Conservation (phyloP, 768 basidiomycete species). For the button mushroom (Agaricus bisporus) region DNA sequence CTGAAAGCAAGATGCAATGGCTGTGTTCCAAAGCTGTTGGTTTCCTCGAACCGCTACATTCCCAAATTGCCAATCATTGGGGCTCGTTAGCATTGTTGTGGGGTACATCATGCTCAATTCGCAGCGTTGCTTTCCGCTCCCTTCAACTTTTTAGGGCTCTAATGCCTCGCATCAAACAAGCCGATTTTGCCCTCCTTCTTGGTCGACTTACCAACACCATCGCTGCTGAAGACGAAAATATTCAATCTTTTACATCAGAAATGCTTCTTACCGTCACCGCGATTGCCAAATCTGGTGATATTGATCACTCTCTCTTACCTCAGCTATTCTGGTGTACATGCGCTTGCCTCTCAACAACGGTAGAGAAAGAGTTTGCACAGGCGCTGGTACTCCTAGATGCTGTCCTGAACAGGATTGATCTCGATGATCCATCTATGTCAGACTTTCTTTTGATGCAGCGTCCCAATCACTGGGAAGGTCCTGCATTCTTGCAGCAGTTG, state of each 20-base stretch:
- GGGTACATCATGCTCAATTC: conserved; percentile 84
- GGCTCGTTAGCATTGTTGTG: conserved; percentile 76
- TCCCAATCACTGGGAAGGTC: conserved; percentile 67
- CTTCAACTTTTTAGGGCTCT: conserved; percentile 86
- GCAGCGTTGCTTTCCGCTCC: conserved; percentile 81
- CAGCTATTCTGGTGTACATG: conserved; percentile 85
- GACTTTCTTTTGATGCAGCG: conserved; percentile 63
- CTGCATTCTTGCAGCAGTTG: conserved; percentile 59
- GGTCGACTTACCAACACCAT: conserved; percentile 82
- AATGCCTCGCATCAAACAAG: conserved; percentile 61
- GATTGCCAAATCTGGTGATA: conserved; percentile 47
- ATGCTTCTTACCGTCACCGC: conserved; percentile 72
- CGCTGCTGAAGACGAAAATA: conserved; percentile 66
- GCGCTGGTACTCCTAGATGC: conserved; percentile 58
- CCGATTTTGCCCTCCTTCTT: conserved; percentile 72
- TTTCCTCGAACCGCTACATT: conserved; percentile 64
- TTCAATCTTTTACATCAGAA: conserved; percentile 80
- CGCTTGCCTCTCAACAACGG: conserved; percentile 77
- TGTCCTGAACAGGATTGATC: conserved; percentile 62
- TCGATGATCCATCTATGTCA: conserved; percentile 62
- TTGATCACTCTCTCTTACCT: conserved; percentile 60
- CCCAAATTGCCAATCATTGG: conserved; percentile 68
- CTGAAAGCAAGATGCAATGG: conserved; percentile 61
- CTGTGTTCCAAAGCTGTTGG: conserved; percentile 62
- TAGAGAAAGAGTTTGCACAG: conserved; percentile 73